Evolutionary conservation across 1,139 yeast genomes (phyloP).

Genomic region (Yamadazyma diddensiae): DNA sequence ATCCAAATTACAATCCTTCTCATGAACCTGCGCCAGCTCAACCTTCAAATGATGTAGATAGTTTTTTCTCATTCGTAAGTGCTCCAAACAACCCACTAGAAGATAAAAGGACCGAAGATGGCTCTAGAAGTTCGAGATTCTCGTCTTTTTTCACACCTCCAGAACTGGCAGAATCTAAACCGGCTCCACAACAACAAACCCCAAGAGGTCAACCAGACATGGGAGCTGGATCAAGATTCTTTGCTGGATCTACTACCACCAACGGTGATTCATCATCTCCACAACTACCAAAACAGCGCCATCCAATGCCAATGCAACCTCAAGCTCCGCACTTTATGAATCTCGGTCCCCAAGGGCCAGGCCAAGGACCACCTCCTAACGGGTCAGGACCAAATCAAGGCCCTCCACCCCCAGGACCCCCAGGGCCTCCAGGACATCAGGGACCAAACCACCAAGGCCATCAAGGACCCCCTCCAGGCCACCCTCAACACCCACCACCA

Average conservation of each 20-base stretch:
- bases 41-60: conserved; percentile 49
- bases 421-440: conserved; percentile 2
- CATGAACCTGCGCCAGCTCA: conserved; percentile 4
- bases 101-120: conserved; percentile 9
- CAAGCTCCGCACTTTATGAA: conserved; percentile 7
- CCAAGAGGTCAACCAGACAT: not conserved
- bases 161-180: not conserved
- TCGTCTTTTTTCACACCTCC: conserved; percentile 41
- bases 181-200: not conserved
- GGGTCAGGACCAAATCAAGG: not conserved
- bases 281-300: too few relatives aligned
- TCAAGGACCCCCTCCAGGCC: conserved; percentile 1
- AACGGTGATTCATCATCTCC: too few relatives aligned
- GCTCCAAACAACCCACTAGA: conserved; percentile 20
- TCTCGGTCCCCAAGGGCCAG: conserved; percentile 10
- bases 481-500: conserved; percentile 3
- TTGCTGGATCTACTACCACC: not conserved
- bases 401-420: conserved; percentile 2
- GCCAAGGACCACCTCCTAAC: conserved; percentile 12
- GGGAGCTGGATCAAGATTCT: not conserved
- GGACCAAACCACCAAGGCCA: conserved; percentile 7
- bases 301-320: too few relatives aligned
- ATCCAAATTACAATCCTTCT: conserved; percentile 14
- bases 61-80: conserved; percentile 48
- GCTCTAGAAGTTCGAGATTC: conserved; percentile 42